A percentile compares a stretch with the other conserved stretches of the same genome.
Conservation (phyloP, 768 basidiomycete species). For the Amanita rubescens region DNA sequence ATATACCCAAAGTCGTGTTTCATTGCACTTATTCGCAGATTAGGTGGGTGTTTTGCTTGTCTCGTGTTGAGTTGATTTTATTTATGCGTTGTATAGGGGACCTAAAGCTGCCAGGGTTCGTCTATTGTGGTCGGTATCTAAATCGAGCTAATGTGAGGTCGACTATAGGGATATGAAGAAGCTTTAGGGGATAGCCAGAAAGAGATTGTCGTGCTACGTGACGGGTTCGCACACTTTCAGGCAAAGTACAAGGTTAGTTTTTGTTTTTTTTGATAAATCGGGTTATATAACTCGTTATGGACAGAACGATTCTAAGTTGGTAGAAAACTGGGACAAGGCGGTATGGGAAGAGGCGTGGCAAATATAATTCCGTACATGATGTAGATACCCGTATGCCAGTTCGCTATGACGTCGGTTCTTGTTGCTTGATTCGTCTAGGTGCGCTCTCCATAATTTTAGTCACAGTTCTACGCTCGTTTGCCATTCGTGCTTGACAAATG, state of each 20-base stretch:
- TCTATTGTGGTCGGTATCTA: not conserved
- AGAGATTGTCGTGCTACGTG: constrained; percentile 57
- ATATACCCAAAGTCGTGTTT: constrained; percentile 60
- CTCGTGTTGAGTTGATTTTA: too few relatives aligned
- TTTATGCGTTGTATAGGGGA: too few relatives aligned
- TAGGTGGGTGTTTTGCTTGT: constrained; percentile 60
- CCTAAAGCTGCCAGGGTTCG: constrained; percentile 68
- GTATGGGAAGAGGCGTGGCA: constrained; percentile 40
- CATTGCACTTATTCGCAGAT: constrained; percentile 75
- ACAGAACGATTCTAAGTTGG: constrained; percentile 58
- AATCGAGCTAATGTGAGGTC: too few relatives aligned
- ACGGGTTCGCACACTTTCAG: constrained; percentile 71
- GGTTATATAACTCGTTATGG: too few relatives aligned
- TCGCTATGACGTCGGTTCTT: constrained; percentile 9
- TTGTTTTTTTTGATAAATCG: not conserved
- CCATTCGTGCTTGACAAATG: constrained; percentile 50
- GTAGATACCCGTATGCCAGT: not conserved
- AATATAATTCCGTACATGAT: not conserved
- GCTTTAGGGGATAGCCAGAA: constrained; percentile 40
- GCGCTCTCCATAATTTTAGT: constrained; percentile 53
- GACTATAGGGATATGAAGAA: constrained; percentile 73
- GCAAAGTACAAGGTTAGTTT: constrained; percentile 49
- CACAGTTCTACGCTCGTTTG: constrained; percentile 47
- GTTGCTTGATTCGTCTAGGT: constrained; percentile 46
- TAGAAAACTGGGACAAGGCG: constrained; percentile 71